Conservation (phyloP, 805 yeast species). For the Candida vartiovaarae region DNA sequence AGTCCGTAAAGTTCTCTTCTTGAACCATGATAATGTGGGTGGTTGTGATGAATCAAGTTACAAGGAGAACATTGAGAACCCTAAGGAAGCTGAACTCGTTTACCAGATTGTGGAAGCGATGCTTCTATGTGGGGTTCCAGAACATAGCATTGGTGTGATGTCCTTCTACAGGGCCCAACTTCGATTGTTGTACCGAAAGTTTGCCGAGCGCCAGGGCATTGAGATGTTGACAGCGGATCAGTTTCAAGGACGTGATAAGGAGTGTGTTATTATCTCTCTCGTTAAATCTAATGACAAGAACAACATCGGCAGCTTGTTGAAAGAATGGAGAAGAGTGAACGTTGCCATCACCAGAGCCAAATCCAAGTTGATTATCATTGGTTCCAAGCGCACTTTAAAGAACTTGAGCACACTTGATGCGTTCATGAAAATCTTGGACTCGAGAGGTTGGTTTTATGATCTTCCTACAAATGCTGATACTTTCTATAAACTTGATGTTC, state of each 20-base stretch:
- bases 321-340: conserved; percentile 88
- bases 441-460: conserved; percentile 57
- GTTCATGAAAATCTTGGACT: conserved; percentile 51
- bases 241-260: conserved; percentile 94
- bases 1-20: conserved; percentile 60
- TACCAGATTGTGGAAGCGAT: conserved; percentile 55
- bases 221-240: conserved; percentile 92
- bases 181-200: conserved; percentile 32
- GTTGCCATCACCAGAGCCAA: conserved; percentile 92
- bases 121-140: conserved; percentile 49
- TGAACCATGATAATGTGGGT: conserved; percentile 68
- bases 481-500: conserved; percentile 1
- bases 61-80: conserved; percentile 69
- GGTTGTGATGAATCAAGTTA: conserved; percentile 42
- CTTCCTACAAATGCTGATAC: conserved; percentile 34
- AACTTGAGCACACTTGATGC: conserved; percentile 45
- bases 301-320: conserved; percentile 68
- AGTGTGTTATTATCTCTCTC: conserved; percentile 80
- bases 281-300: conserved; percentile 70
- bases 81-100: conserved; percentile 61
- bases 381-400: conserved; percentile 60
- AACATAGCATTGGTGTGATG: conserved; percentile 72
- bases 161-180: conserved; percentile 84
- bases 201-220: conserved; percentile 33
- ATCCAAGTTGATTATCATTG: conserved; percentile 75